These are phyloP conservation scores for Balansia obtecta DNA, from an alignment of 2,329 filamentous ascomycete genomes.

Conservation along the genomic window DNA sequence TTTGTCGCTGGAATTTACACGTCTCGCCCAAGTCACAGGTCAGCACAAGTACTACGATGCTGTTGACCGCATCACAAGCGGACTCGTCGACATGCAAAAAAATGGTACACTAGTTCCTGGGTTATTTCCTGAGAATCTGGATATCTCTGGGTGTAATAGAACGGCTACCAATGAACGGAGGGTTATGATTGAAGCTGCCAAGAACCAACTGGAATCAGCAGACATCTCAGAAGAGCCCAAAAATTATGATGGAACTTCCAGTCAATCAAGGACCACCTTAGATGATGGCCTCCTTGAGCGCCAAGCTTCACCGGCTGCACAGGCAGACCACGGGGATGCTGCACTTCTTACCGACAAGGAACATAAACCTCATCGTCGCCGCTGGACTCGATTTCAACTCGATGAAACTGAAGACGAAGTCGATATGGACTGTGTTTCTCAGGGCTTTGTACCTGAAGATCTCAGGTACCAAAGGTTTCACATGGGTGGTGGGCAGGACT, in stretches of 20 bases:
- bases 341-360: neutral
- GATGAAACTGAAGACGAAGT: conserved; percentile 21
- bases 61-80: conserved; percentile 72
- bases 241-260: conserved; percentile 12
- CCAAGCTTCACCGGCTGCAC: neutral
- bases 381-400: conserved; percentile 15
- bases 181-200: conserved; percentile 21
- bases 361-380: neutral
- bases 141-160: conserved; percentile 67
- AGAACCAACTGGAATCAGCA: conserved; percentile 22
- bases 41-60: conserved; percentile 82
- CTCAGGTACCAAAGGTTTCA: conserved; percentile 36
- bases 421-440: conserved; percentile 40
- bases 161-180: conserved; percentile 25
- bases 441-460: conserved; percentile 41
- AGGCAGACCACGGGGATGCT: neutral
- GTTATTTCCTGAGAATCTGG: conserved; percentile 66
- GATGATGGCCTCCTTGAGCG: conserved; percentile 6
- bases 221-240: conserved; percentile 16
- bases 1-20: conserved; percentile 78
- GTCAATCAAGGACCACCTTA: neutral
- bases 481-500: conserved; percentile 56
- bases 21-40: conserved; percentile 73
- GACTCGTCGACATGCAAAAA: conserved; percentile 63
- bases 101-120: conserved; percentile 57